phyloP scores from a whole-genome alignment of 768 basidiomycete species.

The Suillus tomentosus region DNA sequence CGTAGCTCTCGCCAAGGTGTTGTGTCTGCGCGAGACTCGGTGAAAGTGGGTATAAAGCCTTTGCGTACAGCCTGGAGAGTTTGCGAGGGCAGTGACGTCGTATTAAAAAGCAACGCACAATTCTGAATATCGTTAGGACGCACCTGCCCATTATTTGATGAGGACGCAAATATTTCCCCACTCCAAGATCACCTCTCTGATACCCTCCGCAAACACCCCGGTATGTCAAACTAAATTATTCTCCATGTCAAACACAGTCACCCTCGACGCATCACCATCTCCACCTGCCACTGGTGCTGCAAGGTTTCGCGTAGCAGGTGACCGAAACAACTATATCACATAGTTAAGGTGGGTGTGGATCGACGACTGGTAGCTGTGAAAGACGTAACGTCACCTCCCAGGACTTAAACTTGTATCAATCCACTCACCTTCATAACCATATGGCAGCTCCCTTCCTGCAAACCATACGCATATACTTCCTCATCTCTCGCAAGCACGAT shows the following conservation, averaged over 20 bases:
- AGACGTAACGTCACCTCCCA: constrained; percentile 2
- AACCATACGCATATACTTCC: constrained; percentile 84
- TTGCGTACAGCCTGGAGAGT: constrained; percentile 81
- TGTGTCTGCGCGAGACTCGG: constrained; percentile 83
- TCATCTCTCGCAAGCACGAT: constrained; percentile 90
- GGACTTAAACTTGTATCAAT: constrained; percentile 2
- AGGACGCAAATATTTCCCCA: constrained; percentile 83
- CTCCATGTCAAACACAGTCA: constrained; percentile 88
- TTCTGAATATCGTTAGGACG: constrained; percentile 21
- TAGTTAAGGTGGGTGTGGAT: constrained; percentile 78
- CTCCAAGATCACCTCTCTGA: constrained; percentile 78
- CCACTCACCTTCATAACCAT: constrained; percentile 84
- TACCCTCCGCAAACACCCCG: constrained; percentile 78
- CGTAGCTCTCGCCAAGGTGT: constrained; percentile 64
- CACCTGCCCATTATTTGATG: constrained; percentile 75
- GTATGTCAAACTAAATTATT: constrained; percentile 90
- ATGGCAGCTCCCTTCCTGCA: constrained; percentile 80
- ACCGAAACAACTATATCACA: constrained; percentile 83
- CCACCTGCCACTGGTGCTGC: constrained; percentile 23
- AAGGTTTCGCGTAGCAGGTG: constrained; percentile 53
- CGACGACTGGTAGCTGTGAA: constrained; percentile 56
- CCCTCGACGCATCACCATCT: constrained; percentile 68
- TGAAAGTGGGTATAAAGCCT: constrained; percentile 75
- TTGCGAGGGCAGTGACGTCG: constrained; percentile 40
- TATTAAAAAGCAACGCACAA: background rate